Conservation (phyloP, 345 rosid species). For the Syzygium aromaticum region DNA sequence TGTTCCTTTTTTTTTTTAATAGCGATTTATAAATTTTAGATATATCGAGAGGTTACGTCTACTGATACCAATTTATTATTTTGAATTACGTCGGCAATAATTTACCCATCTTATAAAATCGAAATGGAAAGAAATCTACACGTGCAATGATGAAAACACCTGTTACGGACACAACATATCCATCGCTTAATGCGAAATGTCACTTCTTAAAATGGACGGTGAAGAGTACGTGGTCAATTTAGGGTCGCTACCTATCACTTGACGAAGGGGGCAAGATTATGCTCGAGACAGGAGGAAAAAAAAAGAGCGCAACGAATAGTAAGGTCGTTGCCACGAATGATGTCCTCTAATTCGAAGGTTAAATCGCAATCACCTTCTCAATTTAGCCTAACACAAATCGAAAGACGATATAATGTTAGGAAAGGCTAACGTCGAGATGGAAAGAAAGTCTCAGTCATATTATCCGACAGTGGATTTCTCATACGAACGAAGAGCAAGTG, state of each 20-base stretch:
- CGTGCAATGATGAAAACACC: background rate
- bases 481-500: background rate
- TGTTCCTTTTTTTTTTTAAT: background rate
- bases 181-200: background rate
- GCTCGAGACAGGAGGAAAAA: background rate
- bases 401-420: no score
- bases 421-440: no score
- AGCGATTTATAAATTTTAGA: no score
- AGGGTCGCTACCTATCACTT: rapidly evolving
- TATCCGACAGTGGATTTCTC: background rate
- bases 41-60: no score
- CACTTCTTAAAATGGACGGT: background rate
- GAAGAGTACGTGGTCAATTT: background rate
- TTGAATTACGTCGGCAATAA: background rate
- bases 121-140: background rate
- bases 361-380: background rate
- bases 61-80: no score
- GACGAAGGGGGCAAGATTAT: background rate
- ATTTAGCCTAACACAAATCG: background rate
- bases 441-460: background rate
- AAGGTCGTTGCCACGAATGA: background rate
- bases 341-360: background rate
- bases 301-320: background rate
- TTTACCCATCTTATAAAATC: background rate
- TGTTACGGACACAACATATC: background rate